Evolutionary conservation across 2,329 filamentous ascomycete species (phyloP).

Genomic region (Fusarium coicis): DNA sequence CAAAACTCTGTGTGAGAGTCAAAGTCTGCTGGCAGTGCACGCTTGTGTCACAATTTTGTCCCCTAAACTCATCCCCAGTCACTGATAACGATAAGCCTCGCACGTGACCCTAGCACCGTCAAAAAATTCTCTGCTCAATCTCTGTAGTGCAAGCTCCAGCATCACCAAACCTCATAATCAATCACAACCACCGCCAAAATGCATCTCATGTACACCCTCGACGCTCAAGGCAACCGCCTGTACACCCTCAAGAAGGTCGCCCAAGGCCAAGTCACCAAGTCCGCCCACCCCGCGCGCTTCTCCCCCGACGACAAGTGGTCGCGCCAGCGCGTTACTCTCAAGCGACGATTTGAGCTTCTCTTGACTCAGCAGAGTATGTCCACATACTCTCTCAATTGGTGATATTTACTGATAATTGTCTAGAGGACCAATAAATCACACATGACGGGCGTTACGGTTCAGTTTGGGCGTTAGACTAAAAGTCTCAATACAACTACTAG

Average conservation of each 20-base stretch:
- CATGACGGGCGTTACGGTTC: constrained; percentile 34
- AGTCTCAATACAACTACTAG: constrained; percentile 42
- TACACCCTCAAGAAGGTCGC: constrained; percentile 96
- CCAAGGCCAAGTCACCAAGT: constrained; percentile 89
- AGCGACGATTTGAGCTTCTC: constrained; percentile 90
- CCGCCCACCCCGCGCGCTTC: constrained; percentile 94
- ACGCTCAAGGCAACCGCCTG: constrained; percentile 82
- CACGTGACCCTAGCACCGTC: constrained; percentile 37
- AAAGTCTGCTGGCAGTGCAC: neutral
- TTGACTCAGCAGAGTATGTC: constrained; percentile 75
- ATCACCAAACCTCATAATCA: constrained; percentile 5
- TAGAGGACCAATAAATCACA: constrained; percentile 37
- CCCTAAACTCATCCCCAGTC: neutral
- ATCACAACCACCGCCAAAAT: constrained; percentile 49
- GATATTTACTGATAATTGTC: no score
- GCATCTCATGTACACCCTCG: constrained; percentile 85
- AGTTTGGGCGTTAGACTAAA: constrained; percentile 34
- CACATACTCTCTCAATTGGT: no score
- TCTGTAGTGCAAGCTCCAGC: neutral
- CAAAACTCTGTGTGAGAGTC: neutral
- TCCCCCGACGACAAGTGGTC: constrained; percentile 99
- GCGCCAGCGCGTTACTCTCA: constrained; percentile 92
- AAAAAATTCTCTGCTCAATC: constrained; percentile 31
- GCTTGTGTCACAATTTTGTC: neutral
- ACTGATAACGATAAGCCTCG: constrained; percentile 32